Percentiles rank a stretch among this genome's conserved stretches.
phyloP scores from a whole-genome alignment of 441 rosid species.

The Brassica hybrid region DNA sequence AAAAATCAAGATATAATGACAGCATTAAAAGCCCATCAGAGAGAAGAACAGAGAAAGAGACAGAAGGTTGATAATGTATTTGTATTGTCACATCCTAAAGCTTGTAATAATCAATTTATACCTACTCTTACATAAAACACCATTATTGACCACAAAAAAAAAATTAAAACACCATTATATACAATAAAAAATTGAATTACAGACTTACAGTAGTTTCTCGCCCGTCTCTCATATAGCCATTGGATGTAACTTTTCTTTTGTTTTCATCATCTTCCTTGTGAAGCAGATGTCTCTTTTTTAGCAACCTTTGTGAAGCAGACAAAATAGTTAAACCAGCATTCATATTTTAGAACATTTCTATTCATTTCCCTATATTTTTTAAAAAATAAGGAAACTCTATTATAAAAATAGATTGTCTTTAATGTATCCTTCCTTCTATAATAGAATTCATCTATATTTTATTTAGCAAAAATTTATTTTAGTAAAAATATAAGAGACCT shows the following conservation, averaged over 20 bases:
- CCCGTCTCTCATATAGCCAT: neutral
- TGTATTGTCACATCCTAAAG: slow-evolving; percentile 59
- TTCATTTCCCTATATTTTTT: no score
- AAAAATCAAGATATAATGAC: slow-evolving; percentile 1
- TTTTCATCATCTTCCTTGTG: neutral
- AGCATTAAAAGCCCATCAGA: slow-evolving; percentile 22
- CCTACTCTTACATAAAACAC: slow-evolving; percentile 28
- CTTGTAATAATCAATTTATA: slow-evolving; percentile 42
- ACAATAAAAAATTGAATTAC: slow-evolving; percentile 14
- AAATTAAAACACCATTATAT: slow-evolving; percentile 6
- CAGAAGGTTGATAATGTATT: slow-evolving; percentile 43
- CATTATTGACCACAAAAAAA: neutral
- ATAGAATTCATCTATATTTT: no score
- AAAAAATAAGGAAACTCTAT: no score
- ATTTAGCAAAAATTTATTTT: neutral
- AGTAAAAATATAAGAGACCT: neutral
- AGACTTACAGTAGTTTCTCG: slow-evolving; percentile 15
- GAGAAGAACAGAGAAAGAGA: slow-evolving; percentile 40
- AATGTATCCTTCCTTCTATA: neutral
- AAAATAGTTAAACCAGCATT: neutral
- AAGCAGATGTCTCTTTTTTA: neutral
- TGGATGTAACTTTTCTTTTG: neutral
- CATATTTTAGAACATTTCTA: neutral
- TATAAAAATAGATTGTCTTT: no score
- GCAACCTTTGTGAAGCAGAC: neutral